Evolutionary conservation across 2,329 filamentous ascomycete species (phyloP), one percentile per base, ranked within the genome.

Genomic region (Fusarium sp.): DNA sequence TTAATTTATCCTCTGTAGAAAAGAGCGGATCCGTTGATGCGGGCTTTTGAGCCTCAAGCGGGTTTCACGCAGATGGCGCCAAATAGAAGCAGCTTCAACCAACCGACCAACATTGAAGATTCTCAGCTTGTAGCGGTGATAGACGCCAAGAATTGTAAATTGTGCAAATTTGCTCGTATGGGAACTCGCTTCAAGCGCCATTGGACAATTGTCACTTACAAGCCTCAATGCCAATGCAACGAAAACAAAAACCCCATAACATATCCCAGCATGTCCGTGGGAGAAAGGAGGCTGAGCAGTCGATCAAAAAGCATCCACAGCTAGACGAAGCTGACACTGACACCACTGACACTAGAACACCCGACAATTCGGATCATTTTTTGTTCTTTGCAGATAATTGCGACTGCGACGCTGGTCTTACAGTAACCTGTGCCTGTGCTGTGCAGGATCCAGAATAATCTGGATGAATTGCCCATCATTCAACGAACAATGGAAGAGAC

Each of bases 301-400:
- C 34, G 34, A 37, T 37, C 34, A 42, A 54, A 52, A 61, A 29
- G 25, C 45, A 60, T n/a, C 34, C 34, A 37, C 34, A 37, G 34
- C 18, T 37, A 37, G 6, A 37, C 34, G 34, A 37, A 11, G 5
- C 18, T 37, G 34, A 37, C 66, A 57, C 37, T 61, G 20, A 20
- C 20, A 20, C 20, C 20, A 20, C 18, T 37, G 34, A 37, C 66
- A 57, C 37, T 61, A 42, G 56, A 60, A 54, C 59, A 68, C 61
- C 73, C 72, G 66, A 62, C 57, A 44, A 60, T 69, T 69, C 64
- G 72, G 73, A 61, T 69, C 65, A 22, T 37, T 62, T 41, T 32
- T 42, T 56, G 34, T 71, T 62, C 22, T 27, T 52, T 52, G 48
- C 48, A 52, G 18, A 51, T 32, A 44, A 59, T 34, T 47, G 29